Conservation (phyloP, 495 filamentous ascomycete genomes). For the Neurospora sp. region DNA sequence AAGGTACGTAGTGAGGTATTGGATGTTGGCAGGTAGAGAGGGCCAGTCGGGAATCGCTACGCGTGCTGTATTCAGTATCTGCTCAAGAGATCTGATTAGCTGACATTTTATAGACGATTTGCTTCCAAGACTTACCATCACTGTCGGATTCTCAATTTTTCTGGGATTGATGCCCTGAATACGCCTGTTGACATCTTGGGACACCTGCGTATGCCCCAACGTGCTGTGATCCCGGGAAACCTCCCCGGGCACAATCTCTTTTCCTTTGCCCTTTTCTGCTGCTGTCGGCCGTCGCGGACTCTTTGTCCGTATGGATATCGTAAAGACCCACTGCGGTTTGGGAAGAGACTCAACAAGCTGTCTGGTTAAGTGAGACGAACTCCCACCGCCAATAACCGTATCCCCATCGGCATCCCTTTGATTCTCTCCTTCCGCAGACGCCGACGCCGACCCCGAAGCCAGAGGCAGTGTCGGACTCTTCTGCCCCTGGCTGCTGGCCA, state of each 20-base stretch:
- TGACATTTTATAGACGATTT: neutral
- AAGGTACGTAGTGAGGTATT: constrained; percentile 10
- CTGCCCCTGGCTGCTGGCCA: neutral
- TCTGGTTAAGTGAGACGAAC: neutral
- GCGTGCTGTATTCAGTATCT: neutral
- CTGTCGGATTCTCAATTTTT: neutral
- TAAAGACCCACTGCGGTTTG: neutral
- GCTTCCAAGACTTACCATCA: neutral
- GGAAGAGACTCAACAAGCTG: neutral
- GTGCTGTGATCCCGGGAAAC: neutral
- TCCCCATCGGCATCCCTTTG: neutral
- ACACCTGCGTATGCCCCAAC: neutral
- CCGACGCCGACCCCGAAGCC: neutral
- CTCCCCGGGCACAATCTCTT: neutral
- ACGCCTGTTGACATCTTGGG: neutral
- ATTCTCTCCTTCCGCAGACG: neutral
- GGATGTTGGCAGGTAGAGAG: constrained; percentile 7
- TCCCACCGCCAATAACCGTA: neutral
- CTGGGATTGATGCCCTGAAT: neutral
- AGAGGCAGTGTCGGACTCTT: neutral
- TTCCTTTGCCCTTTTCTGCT: neutral
- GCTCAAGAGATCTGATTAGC: neutral
- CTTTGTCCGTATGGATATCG: neutral
- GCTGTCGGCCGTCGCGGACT: neutral
- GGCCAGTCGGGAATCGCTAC: constrained; percentile 3